These are phyloP conservation scores for Phytophthora multivora DNA, from an alignment of 352 stramenopile species.

Conservation along the genomic window DNA sequence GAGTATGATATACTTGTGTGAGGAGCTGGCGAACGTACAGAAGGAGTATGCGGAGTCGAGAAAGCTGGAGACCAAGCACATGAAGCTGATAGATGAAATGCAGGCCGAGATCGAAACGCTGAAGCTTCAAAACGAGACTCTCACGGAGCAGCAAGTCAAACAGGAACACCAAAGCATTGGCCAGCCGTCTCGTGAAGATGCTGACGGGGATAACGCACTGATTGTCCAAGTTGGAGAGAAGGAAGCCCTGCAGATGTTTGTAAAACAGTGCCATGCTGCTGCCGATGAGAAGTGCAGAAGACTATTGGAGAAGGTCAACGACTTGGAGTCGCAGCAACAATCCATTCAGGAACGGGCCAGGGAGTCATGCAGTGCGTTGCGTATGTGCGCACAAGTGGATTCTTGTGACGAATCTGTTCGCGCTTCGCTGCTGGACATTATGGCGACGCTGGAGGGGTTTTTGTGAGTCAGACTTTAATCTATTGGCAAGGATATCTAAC, in stretches of 20 bases:
- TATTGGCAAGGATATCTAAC: too few species aligned
- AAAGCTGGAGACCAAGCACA: conserved; percentile 18
- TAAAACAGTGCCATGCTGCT: conserved; percentile 47
- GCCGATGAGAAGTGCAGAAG: conserved; percentile 57
- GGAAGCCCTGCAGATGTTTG: conserved; percentile 48
- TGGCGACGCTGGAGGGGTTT: conserved; percentile 19
- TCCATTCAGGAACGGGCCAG: conserved; percentile 31
- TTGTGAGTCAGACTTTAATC: not conserved
- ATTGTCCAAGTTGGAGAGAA: conserved; percentile 46
- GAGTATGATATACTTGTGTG: conserved; percentile 11
- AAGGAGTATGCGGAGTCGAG: conserved; percentile 28
- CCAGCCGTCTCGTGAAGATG: conserved; percentile 10
- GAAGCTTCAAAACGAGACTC: conserved; percentile 30
- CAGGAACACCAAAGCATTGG: conserved; percentile 22
- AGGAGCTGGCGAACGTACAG: conserved; percentile 29
- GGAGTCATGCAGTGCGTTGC: conserved; percentile 36
- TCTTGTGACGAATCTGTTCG: conserved; percentile 38
- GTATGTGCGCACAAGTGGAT: conserved; percentile 38
- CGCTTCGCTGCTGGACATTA: conserved; percentile 38
- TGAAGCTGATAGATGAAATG: conserved; percentile 11
- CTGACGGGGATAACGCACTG: conserved; percentile 5
- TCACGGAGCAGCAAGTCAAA: conserved; percentile 13
- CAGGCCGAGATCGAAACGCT: conserved; percentile 25
- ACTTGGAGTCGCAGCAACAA: conserved; percentile 36
- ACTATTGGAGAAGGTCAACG: conserved; percentile 35